Evolutionary conservation across 495 filamentous ascomycete species (phyloP).

Genomic region (Pseudoneurospora amorphoporcata): DNA sequence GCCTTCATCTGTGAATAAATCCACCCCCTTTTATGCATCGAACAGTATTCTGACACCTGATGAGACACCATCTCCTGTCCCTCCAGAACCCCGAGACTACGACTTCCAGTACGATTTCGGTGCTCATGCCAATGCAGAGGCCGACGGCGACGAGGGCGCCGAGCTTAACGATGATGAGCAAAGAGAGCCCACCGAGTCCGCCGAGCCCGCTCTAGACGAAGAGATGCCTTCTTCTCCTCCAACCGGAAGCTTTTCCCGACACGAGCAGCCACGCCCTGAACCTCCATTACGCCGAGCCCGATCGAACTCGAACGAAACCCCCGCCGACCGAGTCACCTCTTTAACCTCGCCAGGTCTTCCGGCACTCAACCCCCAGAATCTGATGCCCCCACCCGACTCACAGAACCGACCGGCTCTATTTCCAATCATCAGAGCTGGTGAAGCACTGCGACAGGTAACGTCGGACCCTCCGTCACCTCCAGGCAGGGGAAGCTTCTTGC

Average conservation of each 20-base stretch:
- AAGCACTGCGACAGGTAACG: constrained; percentile 40
- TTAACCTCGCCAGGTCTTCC: constrained; percentile 6
- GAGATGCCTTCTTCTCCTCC: constrained; percentile 26
- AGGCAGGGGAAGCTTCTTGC: constrained; percentile 30
- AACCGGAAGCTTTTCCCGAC: not conserved
- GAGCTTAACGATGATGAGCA: constrained; percentile 3
- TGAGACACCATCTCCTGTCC: constrained; percentile 42
- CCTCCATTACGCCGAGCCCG: constrained; percentile 8
- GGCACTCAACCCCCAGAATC: constrained; percentile 1
- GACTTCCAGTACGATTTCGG: not conserved
- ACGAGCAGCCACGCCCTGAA: not conserved
- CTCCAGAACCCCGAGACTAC: constrained; percentile 11
- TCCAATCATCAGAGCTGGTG: constrained; percentile 41
- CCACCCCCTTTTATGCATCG: constrained; percentile 26
- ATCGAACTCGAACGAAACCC: constrained; percentile 21
- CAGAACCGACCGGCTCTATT: constrained; percentile 34
- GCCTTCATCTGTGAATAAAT: constrained; percentile 25
- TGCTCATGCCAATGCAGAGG: not conserved
- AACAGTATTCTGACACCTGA: constrained; percentile 44
- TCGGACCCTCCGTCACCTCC: constrained; percentile 41
- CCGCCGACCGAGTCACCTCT: constrained; percentile 15
- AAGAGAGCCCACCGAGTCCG: not conserved
- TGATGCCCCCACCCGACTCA: constrained; percentile 13
- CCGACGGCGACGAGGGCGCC: not conserved
- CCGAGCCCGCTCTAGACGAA: constrained; percentile 1